These are phyloP conservation scores for Plasmodium ovale DNA, from an alignment of 169 alveolate genomes.

Conservation along the genomic window DNA sequence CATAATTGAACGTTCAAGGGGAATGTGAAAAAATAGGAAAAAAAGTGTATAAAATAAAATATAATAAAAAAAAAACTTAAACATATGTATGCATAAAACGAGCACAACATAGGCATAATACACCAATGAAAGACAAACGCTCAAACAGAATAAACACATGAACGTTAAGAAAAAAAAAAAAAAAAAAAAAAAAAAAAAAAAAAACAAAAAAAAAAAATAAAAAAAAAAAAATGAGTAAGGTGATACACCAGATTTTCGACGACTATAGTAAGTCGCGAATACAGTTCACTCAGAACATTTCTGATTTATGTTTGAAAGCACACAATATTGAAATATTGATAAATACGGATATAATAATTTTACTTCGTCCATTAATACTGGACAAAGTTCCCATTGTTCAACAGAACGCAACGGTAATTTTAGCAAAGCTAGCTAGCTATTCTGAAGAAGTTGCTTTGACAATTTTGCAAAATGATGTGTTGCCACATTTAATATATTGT, in stretches of 20 bases:
- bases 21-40: not conserved
- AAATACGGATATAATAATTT: constrained; percentile 57
- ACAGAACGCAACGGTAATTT: constrained; percentile 59
- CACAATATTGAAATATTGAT: constrained; percentile 61
- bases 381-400: constrained; percentile 70
- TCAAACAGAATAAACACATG: not conserved
- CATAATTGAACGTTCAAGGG: no score
- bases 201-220: not conserved
- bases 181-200: not conserved
- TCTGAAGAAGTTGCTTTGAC: constrained; percentile 68
- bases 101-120: no score
- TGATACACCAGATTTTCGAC: constrained; percentile 53
- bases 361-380: constrained; percentile 57
- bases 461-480: constrained; percentile 58
- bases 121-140: no score
- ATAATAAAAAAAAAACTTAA: no score
- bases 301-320: constrained; percentile 55
- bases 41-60: no score
- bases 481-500: constrained; percentile 70
- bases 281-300: constrained; percentile 56
- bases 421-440: constrained; percentile 57
- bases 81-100: no score
- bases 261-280: constrained; percentile 45
- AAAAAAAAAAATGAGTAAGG: constrained; percentile 54
- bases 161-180: constrained; percentile 4